Base-by-base conservation (phyloP, 164 flowering plant genomes). In the Buxus sempervirens region DNA sequence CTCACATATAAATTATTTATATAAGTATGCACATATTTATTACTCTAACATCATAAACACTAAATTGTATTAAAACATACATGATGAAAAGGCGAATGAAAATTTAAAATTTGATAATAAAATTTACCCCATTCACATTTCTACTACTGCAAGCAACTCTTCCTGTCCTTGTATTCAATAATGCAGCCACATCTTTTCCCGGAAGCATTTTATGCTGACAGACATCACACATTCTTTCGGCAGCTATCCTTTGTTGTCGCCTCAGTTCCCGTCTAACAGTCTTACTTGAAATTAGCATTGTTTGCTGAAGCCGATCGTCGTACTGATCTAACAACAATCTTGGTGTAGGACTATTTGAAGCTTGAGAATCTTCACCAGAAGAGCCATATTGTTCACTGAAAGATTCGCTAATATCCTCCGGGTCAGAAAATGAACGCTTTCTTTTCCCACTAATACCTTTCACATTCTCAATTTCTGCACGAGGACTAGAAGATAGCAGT, bases 111-210 rank as follows among this genome's bases (percentile, higher is more conserved):
- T n/a, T 38, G 48, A 0, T 28, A n/a, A 58, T 55, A 58, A 23
- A 0, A 62, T 32, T 70, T 82, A 92, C 99, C 89, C 99, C 99
- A 63, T 81, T 78, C 13, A 67, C 64, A 77, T 96, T 96, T 81
- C 99, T 86, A 77, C 98, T 86, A 66, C 89, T 87, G 87, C 99
- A 96, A 71, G 78, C 96, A 68, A 93, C 88, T 60, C 77, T 88
- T 49, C 88, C 90, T 12, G 94, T 88, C 71, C 82, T 86, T 82
- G 80, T 73, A 71, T 89, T 96, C 76, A 92, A 54, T 18, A 96
- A 83, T 42, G 97, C 69, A 19, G 99, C 90, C 41, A 90, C 98
- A 82, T 96, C 97, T 76, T 92, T 92, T 60, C 88, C 93, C 15
- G 91, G 95, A 53, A 92, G 91, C 84, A 95, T 86, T 82, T 80